Evolutionary conservation across 1,284 basidiomycete genomes (phyloP).

Genomic region (Meira nashicola): DNA sequence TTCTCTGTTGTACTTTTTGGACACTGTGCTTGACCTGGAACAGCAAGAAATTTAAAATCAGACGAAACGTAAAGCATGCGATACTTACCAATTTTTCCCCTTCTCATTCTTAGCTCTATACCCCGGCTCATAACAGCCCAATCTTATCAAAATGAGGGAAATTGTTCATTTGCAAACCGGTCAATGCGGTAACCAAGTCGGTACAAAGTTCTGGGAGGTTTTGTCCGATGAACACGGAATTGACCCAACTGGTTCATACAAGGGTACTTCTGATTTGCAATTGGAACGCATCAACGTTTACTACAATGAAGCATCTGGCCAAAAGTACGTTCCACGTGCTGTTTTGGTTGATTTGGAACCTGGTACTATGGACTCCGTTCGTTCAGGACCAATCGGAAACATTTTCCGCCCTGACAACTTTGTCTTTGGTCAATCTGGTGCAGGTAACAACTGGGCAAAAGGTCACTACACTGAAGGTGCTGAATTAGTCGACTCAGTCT

Average conservation of each 20-base stretch:
- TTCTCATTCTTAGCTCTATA: not conserved
- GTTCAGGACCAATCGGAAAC: constrained; percentile 61
- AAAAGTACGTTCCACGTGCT: constrained; percentile 89
- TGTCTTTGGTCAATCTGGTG: constrained; percentile 62
- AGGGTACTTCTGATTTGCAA: constrained; percentile 89
- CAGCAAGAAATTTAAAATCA: too few species aligned
- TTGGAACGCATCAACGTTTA: constrained; percentile 76
- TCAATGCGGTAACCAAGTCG: constrained; percentile 54
- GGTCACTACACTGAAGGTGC: constrained; percentile 58
- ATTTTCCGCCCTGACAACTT: constrained; percentile 63
- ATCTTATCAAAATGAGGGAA: constrained; percentile 8
- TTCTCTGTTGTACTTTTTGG: too few species aligned
- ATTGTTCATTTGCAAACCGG: constrained; percentile 52
- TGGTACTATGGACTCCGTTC: constrained; percentile 92
- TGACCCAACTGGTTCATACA: constrained; percentile 80
- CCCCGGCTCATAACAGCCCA: not conserved
- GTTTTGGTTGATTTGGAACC: constrained; percentile 79
- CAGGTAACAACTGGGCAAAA: constrained; percentile 63
- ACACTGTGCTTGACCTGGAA: too few species aligned
- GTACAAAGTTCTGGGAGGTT: constrained; percentile 97
- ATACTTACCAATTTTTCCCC: not conserved
- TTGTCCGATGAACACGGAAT: constrained; percentile 96
- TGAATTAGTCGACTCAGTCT: constrained; percentile 61
- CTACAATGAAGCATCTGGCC: constrained; percentile 52
- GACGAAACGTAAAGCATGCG: too few species aligned